Evolutionary conservation across 2,329 filamentous ascomycete species (phyloP).

Genomic region (Curvularia eragrostidis): DNA sequence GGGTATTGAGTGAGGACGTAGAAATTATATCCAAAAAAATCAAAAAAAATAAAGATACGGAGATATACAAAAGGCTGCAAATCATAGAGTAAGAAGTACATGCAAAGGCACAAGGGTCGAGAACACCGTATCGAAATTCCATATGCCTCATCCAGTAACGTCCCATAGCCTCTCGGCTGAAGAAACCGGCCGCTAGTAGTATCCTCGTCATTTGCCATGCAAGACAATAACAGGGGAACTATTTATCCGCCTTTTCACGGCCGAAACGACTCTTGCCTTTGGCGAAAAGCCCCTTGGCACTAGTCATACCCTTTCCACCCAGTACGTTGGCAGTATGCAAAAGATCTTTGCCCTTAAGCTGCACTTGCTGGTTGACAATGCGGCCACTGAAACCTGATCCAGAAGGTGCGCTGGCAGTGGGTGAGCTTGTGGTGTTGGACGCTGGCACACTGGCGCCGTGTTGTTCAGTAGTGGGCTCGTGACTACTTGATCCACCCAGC

Average conservation of each 20-base stretch:
- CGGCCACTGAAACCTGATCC: slow-evolving; percentile 31
- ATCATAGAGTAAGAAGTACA: slow-evolving; percentile 26
- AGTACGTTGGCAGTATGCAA: slow-evolving; percentile 80
- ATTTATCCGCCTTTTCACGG: slow-evolving; percentile 85
- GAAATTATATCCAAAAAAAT: slow-evolving; percentile 40
- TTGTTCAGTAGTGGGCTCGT: slow-evolving; percentile 28
- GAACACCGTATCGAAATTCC: slow-evolving; percentile 25
- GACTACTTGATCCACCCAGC: slow-evolving; percentile 33
- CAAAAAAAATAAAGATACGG: slow-evolving; percentile 38
- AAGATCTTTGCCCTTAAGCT: slow-evolving; percentile 86
- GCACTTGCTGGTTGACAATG: slow-evolving; percentile 57
- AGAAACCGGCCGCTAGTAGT: slow-evolving; percentile 14
- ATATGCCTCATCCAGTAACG: slow-evolving; percentile 20
- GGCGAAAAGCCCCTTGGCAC: slow-evolving; percentile 87
- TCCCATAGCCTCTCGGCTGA: slow-evolving; percentile 21
- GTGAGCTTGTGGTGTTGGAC: slow-evolving; percentile 34
- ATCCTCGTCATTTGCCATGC: slow-evolving; percentile 18
- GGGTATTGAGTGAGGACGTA: slow-evolving; percentile 15
- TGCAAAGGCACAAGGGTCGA: slow-evolving; percentile 29
- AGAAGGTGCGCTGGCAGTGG: slow-evolving; percentile 26
- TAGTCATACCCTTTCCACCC: slow-evolving; percentile 73
- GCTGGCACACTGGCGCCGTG: slow-evolving; percentile 37
- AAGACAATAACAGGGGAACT: slow-evolving; percentile 51
- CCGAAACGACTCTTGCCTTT: slow-evolving; percentile 87
- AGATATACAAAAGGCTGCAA: slow-evolving; percentile 32